Evolutionary conservation across 345 rosid species (phyloP), one percentile per base, ranked within the genome.

Genomic region (Hibiscus tridactylites): DNA sequence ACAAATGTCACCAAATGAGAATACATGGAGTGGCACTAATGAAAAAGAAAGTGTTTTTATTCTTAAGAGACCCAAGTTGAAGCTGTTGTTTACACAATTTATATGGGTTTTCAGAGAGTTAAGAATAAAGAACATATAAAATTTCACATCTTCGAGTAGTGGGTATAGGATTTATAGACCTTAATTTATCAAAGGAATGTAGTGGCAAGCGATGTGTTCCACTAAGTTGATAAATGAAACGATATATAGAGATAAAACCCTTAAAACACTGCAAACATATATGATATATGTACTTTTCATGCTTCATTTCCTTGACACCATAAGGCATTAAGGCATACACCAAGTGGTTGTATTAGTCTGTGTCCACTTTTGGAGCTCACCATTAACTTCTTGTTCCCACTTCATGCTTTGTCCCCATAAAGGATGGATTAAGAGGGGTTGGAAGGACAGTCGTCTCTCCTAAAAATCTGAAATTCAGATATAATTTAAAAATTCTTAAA

Each of bases 141-240:
- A 28, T 1, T 28, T 0, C 2, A 58, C 15, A 10, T 33, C 10
- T 39, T 10, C 4, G 0, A 15, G 54, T 50, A 50, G 54, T 50
- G 54, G 54, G 15, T 13, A n/a, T 50, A 50, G 17, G 54, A 15
- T 6, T 4, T 1, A 16, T 13, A 50, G 83, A 82, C 75, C 65
- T 29, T 65, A 50, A 61, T 37, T 79, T 59, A 37, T 46, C 42
- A 49, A 58, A 39, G 71, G 63, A 28, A 72, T 71, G 31, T 68
- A 49, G 76, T 74, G 81, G 66, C 73, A 58, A 82, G 77, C 86
- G 69, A 79, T 79, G 85, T 86, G 86, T 72, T 81, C 86, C 86
- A 84, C 83, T 73, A 66, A 42, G 15, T 35, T 42, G 31, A 59
- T 15, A 31, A 37, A 61, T 5, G 53, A 57, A 37, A 39, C 17